phyloP scores from a whole-genome alignment of 345 rosid species.

The Erodium maritimum region DNA sequence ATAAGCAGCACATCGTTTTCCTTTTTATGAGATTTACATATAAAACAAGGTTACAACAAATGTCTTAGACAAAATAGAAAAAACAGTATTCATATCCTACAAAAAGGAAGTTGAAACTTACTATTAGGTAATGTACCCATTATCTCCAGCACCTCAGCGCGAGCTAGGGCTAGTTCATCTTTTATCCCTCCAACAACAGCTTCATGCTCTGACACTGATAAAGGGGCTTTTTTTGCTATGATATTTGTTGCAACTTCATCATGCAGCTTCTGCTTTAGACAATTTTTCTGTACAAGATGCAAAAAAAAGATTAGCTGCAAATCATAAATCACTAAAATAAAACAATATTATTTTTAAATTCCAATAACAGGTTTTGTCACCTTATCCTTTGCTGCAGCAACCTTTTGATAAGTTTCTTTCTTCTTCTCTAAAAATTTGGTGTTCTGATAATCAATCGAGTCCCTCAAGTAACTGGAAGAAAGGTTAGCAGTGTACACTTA shows the following conservation, averaged over 20 bases:
- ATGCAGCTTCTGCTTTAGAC: slow-evolving; percentile 35
- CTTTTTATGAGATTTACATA: slow-evolving; percentile 19
- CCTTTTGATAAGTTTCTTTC: slow-evolving; percentile 42
- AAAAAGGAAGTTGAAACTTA: slow-evolving; percentile 13
- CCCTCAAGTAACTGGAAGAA: slow-evolving; percentile 32
- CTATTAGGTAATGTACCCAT: slow-evolving; percentile 26
- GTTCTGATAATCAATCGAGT: slow-evolving; percentile 50
- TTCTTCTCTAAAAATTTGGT: slow-evolving; percentile 21
- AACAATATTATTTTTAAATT: slow-evolving; percentile 1
- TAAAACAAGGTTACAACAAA: background rate
- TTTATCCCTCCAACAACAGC: slow-evolving; percentile 35
- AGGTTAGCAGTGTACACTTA: slow-evolving; percentile 10
- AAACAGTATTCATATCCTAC: background rate
- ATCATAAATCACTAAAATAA: background rate
- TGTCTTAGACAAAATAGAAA: slow-evolving; percentile 1
- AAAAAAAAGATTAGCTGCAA: background rate
- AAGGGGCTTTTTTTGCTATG: slow-evolving; percentile 28
- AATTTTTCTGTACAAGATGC: slow-evolving; percentile 42
- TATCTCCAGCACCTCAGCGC: slow-evolving; percentile 34
- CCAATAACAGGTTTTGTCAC: slow-evolving; percentile 18
- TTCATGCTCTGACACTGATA: slow-evolving; percentile 33
- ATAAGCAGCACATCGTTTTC: slow-evolving; percentile 45
- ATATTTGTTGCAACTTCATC: slow-evolving; percentile 50
- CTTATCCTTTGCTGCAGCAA: slow-evolving; percentile 49
- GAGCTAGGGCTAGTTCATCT: slow-evolving; percentile 39